Percentiles rank a stretch among this genome's conserved stretches.
Evolutionary conservation across 257 asterid genomes (phyloP).

Genomic region (Ehretia macrophylla): DNA sequence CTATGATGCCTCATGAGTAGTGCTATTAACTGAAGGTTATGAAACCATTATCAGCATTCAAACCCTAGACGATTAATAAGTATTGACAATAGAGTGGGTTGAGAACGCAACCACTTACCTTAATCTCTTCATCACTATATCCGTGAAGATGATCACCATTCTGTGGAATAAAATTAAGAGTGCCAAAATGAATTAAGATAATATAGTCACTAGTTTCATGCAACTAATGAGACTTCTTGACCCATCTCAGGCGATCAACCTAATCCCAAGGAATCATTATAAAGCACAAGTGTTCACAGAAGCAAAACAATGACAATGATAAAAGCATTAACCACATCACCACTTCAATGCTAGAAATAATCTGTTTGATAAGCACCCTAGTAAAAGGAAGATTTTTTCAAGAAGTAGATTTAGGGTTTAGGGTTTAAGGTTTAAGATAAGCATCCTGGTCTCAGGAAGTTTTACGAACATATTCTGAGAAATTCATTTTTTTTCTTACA

Average conservation of each 20-base stretch:
- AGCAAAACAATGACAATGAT: not conserved
- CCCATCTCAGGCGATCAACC: conserved; percentile 9
- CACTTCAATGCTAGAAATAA: not conserved
- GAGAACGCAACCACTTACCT: conserved; percentile 33
- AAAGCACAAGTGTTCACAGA: not conserved
- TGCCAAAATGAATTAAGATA: conserved; percentile 11
- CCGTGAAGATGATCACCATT: conserved; percentile 68
- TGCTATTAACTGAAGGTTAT: conserved; percentile 57
- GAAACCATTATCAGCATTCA: conserved; percentile 18
- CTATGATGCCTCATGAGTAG: conserved; percentile 69
- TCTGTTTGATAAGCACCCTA: not conserved
- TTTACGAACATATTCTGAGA: not conserved
- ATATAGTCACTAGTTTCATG: conserved; percentile 5
- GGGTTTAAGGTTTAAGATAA: too few relatives aligned
- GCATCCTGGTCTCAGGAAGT: not conserved
- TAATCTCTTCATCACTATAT: conserved; percentile 51
- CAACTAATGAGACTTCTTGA: conserved; percentile 15
- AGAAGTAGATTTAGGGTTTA: too few relatives aligned
- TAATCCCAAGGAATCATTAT: conserved; percentile 5
- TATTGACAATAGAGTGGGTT: not conserved
- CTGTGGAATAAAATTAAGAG: conserved; percentile 34
- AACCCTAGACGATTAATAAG: not conserved
- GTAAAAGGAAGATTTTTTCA: too few relatives aligned
- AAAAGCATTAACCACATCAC: not conserved
- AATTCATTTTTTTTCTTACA: not conserved